Evolutionary conservation across 2,329 filamentous ascomycete genomes (phyloP), one percentile per base, ranked within the genome.

Genomic region (Cadophora sp.): DNA sequence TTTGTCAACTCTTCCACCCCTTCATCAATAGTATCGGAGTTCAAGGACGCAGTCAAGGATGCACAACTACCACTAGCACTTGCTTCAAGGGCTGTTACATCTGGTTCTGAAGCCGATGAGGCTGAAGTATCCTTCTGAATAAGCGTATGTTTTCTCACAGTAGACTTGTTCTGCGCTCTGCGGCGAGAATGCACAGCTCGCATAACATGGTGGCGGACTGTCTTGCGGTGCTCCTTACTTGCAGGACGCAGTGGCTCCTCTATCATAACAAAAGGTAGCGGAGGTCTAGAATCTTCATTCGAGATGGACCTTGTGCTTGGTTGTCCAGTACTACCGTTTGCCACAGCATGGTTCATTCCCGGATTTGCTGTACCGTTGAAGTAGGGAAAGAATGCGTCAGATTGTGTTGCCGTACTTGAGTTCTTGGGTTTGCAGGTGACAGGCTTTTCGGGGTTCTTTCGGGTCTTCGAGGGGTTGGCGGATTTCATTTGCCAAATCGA

Each of bases 151-250:
- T 56, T 27, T 46, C 34, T 64, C n/a, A 55, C 50, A 19, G 51
- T 53, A 27, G 50, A 29, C 51, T 56, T 68, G 34, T 61, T 68
- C 31, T 48, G 59, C 46, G 56, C 58, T 40, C 56, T 64, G 22
- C 60, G 43, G 19, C 46, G 61, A 34, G 51, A 53, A 29, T 64
- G 66, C 11, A 50, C 64, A 26, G 56, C 34, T 46, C 56, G 51
- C 63, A 66, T 66, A 8, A 63, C 67, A 66, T 68, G 67, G 40
- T 59, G 64, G 22, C 67, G 67, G 26, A 68, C 58, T 53, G 46
- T 48, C 60, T 59, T 66, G 16, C 51, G 59, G 24, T 68, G 59
- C 24, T 63, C 51, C n/a, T 26, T 53, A n/a, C 43, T 58, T n/a
- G 46, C 50, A 19, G 67, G 63, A 46, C 37, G 50, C 5, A 65